Evolutionary conservation across 371 early-diverging fungal genomes (phyloP), one percentile per base, ranked within the genome.

Genomic region (Apophysomyces elegans): DNA sequence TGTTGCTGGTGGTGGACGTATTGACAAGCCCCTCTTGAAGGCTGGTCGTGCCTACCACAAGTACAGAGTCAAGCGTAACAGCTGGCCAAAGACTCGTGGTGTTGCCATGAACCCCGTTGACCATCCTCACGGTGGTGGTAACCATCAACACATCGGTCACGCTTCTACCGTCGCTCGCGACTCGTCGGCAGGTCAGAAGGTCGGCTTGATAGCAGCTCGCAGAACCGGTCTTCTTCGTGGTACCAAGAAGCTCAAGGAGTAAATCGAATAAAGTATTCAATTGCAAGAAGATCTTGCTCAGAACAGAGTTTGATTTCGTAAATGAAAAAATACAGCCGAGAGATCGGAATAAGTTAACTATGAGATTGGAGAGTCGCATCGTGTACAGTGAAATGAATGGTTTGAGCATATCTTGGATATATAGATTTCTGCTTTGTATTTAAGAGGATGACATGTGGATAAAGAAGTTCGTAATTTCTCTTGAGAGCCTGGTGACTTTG

Each of bases 61-160:
- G 88, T 94, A 91, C 90, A 95, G 94, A 80, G 98, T 95, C 80
- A 98, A 98, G 93, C 93, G 98, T 76, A 98, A 97, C 95, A 87
- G 88, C 76, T 99, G 98, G 97, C 99, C 99, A 79, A 94, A 92
- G 85, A 99, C 99, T 79, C 93, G 98, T 91, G 98, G 99, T 95
- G 98, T 99, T 84, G 98, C 98, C 78, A 99, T 99, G 99, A 99
- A 99, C 89, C 99, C 98, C 68, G 98, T 96, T 57, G 97, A 97
- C 86, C 89, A 89, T 79, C 87, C 86, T 77, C 86, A 85, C 85
- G 87, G 86, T 84, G 80, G 83, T 84, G 79, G 84, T 81, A 84
- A 81, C 93, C 99, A 99, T 86, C 99, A 99, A 91, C 99, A 99
- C 89, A 98, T 99, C 91, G 99, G 99, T 96, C 97, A 99, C 91